Evolutionary conservation across 2,329 filamentous ascomycete genomes (phyloP).

Genomic region (Periconia sp.): DNA sequence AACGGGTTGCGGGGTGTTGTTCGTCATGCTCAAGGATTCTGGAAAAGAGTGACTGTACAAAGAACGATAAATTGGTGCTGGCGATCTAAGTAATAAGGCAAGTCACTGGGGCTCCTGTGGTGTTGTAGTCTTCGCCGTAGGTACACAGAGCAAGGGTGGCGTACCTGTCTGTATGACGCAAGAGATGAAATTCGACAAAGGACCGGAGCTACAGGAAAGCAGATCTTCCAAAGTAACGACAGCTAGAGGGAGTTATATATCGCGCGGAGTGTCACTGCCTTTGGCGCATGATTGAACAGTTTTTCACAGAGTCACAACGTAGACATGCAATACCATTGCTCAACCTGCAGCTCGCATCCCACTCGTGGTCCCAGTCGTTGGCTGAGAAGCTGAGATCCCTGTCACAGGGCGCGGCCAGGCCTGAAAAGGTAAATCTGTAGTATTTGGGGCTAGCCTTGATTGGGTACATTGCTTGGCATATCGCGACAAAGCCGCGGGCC

Average conservation of each 20-base stretch:
- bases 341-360: neutral
- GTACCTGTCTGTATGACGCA: too few relatives aligned
- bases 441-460: neutral
- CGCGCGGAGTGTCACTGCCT: too few relatives aligned
- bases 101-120: too few relatives aligned
- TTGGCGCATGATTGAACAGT: neutral
- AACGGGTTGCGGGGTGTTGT: conserved; percentile 59
- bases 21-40: conserved; percentile 27
- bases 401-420: neutral
- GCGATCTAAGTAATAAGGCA: neutral
- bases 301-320: neutral
- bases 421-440: too few relatives aligned
- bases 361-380: conserved; percentile 6
- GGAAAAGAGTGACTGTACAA: too few relatives aligned
- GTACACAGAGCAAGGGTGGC: too few relatives aligned
- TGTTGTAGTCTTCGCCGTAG: too few relatives aligned
- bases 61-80: too few relatives aligned
- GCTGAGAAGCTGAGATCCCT: neutral
- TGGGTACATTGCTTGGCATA: conserved; percentile 11
- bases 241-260: too few relatives aligned
- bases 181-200: too few relatives aligned
- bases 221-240: too few relatives aligned
- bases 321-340: neutral
- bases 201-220: too few relatives aligned
- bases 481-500: conserved; percentile 9